Conservation (phyloP, 2,329 filamentous ascomycete species). For the Fusarium miscanthi region DNA sequence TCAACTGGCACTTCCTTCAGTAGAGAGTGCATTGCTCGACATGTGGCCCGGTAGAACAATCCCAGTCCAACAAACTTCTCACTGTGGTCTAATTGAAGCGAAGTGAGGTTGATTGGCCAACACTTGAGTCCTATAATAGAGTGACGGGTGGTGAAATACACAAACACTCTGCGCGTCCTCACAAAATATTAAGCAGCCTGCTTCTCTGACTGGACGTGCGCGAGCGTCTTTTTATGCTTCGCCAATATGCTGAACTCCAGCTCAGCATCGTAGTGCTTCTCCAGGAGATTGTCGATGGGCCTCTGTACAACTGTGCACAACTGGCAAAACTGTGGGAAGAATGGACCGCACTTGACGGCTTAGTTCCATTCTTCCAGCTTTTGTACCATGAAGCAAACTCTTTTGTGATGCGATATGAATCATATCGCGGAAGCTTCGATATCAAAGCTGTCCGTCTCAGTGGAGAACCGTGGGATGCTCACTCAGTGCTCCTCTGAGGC, state of each 20-base stretch:
- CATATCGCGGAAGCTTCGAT: not conserved
- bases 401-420: not conserved
- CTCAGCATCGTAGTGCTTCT: not conserved
- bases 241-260: not conserved
- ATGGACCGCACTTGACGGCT: not conserved
- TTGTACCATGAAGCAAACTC: too few species aligned
- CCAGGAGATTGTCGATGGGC: not conserved
- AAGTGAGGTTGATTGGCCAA: not conserved
- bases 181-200: not conserved
- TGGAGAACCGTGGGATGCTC: fast-evolving
- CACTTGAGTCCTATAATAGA: not conserved
- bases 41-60: not conserved
- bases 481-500: not conserved
- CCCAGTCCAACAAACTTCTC: fast-evolving
- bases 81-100: not conserved
- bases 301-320: not conserved
- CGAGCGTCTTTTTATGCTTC: not conserved
- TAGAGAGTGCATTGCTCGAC: not conserved
- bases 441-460: not conserved
- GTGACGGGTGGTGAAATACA: fast-evolving
- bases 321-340: not conserved
- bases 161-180: not conserved
- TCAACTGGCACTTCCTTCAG: not conserved
- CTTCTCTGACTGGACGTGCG: not conserved
- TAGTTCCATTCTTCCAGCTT: not conserved